Base-by-base conservation (phyloP, 257 asterid species). In the Henckelia pumila region DNA sequence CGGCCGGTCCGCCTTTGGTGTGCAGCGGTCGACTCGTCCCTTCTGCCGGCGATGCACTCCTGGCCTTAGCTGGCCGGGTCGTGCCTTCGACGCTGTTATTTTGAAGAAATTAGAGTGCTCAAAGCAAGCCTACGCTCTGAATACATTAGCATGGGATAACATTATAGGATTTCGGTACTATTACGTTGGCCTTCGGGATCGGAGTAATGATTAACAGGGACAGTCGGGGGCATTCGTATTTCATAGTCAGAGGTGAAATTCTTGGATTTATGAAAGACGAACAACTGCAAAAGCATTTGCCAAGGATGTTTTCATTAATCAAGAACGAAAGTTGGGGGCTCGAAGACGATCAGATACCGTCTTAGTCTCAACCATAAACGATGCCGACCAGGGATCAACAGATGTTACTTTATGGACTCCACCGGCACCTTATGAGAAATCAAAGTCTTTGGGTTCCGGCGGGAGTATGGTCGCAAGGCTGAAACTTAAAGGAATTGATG, bases 391-490 rank as follows among this genome's bases (percentile, higher is more conserved):
- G 64, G 70, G 70, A 56, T 71, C 70, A 50, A 59, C 64, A 59
- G 68, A 66, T 69, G 79, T 75, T 69, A 56, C 75, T 69, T 75
- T 16, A 40, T 47, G 75, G 71, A 75, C 75, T 64, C 75, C 75
- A 76, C 78, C 76, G 70, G 71, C 79, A 78, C 80, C 80, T 73
- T 78, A 70, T 68, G 84, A 79, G 84, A 79, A 82, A 76, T 82
- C 78, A 79, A 82, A 79, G 82, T 82, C 72, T 79, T 76, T 82
- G 77, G 77, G 84, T 76, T 81, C 80, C 75, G 76, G 78, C 78
- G 82, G 82, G 84, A 81, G 83, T 81, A 75, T 78, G 85, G 82
- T 80, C 82, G 85, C 82, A 76, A 73, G 75, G 84, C 78, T 76
- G 84, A 76, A 80, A 80, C 77, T 76, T 30, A 6, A 26, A 26